Conservation (phyloP, 805 yeast species). For the Hanseniaspora pseudoguilliermondii region DNA sequence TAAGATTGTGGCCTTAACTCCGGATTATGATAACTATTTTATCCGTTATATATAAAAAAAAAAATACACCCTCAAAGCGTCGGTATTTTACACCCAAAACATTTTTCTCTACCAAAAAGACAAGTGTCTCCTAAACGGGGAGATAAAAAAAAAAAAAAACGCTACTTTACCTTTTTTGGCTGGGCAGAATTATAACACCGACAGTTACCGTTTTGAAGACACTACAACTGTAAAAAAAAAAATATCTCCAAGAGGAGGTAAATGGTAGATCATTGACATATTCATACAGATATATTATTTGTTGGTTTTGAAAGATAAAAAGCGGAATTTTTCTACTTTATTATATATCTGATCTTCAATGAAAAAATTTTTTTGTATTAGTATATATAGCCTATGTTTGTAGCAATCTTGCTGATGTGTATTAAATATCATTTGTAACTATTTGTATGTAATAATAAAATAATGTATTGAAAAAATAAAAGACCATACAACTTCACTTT, state of each 20-base stretch:
- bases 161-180: too few relatives aligned
- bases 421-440: not conserved
- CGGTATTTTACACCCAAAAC: not conserved
- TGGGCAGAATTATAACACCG: not conserved
- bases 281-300: too few relatives aligned
- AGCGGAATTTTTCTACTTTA: not conserved
- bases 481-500: not conserved
- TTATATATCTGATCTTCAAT: not conserved
- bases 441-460: not conserved
- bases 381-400: not conserved
- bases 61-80: not conserved
- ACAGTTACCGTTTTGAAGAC: not conserved
- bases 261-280: too few relatives aligned
- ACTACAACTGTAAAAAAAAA: too few relatives aligned
- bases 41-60: too few relatives aligned
- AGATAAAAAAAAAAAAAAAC: too few relatives aligned
- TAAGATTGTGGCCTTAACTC: not conserved
- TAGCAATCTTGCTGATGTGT: too few relatives aligned
- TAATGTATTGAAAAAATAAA: not conserved
- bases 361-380: too few relatives aligned
- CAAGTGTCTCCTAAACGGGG: too few relatives aligned
- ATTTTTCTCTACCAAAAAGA: not conserved
- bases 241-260: too few relatives aligned
- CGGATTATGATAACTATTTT: not conserved
- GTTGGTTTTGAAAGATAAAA: not conserved